Percentiles rank a stretch among this genome's conserved stretches.
These are phyloP conservation scores for Malassezia slooffiae DNA, from an alignment of 1,284 basidiomycete genomes.

Conservation along the genomic window DNA sequence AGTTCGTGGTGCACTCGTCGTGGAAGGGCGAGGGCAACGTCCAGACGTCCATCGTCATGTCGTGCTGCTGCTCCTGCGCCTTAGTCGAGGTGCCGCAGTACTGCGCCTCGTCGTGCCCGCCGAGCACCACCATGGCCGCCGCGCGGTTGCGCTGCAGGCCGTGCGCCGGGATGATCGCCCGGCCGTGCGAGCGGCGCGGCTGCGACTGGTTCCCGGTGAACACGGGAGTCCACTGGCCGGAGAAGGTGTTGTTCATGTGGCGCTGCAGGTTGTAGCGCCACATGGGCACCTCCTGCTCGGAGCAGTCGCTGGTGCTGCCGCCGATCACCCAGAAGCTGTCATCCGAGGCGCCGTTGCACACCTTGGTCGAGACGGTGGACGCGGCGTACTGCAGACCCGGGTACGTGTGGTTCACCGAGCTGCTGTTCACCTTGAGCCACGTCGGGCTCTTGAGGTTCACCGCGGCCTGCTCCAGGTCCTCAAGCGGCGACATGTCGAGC, in stretches of 20 bases:
- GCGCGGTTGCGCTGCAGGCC: constrained; percentile 4
- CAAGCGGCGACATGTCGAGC: constrained; percentile 16
- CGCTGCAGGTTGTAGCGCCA: constrained; percentile 12
- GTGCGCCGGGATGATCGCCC: constrained; percentile 10
- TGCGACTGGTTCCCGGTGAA: constrained; percentile 1
- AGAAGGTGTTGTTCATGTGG: constrained; percentile 1
- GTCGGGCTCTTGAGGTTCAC: constrained; percentile 1
- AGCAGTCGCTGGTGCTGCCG: constrained; percentile 18
- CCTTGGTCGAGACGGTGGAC: constrained; percentile 7
- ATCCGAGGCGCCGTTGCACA: constrained; percentile 5
- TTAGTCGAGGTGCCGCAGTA: constrained; percentile 1
- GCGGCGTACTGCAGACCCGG: constrained; percentile 17
- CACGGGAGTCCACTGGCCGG: constrained; percentile 4
- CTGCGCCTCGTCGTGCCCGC: constrained; percentile 14
- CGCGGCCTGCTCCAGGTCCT: constrained; percentile 1
- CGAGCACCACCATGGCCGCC: constrained; percentile 17
- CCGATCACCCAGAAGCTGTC: constrained; percentile 20
- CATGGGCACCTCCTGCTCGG: constrained; percentile 1
- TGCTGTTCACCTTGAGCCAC: constrained; percentile 3
- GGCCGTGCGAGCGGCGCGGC: constrained; percentile 12
- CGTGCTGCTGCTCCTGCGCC: background rate
- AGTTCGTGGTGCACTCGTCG: background rate
- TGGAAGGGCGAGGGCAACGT: constrained; percentile 1
- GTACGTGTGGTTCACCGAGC: constrained; percentile 1
- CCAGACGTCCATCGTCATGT: constrained; percentile 5